These are phyloP conservation scores for Dipteronia dyeriana DNA, from an alignment of 345 rosid genomes.

Conservation along the genomic window DNA sequence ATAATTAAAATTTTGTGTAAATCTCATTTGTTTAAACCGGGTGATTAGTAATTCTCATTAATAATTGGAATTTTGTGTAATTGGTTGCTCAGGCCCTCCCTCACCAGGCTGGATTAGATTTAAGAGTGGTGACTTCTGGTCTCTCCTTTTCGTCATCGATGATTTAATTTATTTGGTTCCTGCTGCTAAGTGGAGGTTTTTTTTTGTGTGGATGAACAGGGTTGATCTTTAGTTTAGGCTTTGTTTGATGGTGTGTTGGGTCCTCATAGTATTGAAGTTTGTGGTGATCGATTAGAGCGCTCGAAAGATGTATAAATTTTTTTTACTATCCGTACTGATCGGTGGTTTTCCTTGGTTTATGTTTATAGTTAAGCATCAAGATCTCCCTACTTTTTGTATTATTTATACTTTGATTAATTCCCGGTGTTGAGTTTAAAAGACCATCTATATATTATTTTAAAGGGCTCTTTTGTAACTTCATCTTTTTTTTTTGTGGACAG, in stretches of 20 bases:
- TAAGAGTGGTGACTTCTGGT: constrained; percentile 20
- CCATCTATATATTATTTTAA: no score
- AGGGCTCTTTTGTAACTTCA: no score
- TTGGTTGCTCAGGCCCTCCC: no score
- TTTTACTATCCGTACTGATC: neutral
- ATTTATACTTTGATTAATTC: neutral
- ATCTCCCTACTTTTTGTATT: neutral
- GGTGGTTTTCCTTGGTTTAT: neutral
- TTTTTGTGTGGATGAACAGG: constrained; percentile 22
- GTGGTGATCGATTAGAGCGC: constrained; percentile 42
- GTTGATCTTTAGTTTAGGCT: constrained; percentile 45
- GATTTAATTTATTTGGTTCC: neutral
- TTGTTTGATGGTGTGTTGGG: constrained; percentile 46
- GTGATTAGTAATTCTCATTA: no score
- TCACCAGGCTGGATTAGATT: no score
- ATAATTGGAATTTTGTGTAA: no score
- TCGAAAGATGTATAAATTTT: constrained; percentile 38
- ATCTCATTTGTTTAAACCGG: no score
- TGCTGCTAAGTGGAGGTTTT: neutral
- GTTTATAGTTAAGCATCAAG: neutral
- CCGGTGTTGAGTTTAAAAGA: no score
- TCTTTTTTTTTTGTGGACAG: no score
- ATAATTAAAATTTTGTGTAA: no score
- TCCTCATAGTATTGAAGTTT: constrained; percentile 46
- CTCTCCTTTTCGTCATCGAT: neutral